Conservation (phyloP, 768 basidiomycete species). For the Neoboletus subvelutipes region DNA sequence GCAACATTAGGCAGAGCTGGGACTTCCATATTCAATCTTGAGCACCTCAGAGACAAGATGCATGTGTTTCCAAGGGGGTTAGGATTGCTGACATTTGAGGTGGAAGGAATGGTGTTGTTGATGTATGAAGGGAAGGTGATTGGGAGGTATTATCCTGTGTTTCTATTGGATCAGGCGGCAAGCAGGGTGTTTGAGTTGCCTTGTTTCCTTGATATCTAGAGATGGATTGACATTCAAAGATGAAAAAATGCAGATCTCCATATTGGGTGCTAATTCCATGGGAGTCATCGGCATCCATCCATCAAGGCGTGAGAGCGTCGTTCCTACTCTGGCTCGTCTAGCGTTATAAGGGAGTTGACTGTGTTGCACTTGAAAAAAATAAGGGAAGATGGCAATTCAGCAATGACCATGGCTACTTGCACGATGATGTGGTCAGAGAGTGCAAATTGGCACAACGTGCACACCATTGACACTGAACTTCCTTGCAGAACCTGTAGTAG, state of each 20-base stretch:
- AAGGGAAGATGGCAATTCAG: too few relatives aligned
- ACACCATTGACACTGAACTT: too few relatives aligned
- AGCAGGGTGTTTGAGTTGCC: conserved; percentile 4
- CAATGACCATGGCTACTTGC: too few relatives aligned
- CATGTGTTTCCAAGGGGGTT: conserved; percentile 4
- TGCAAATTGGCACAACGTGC: too few relatives aligned
- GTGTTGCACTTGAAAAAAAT: too few relatives aligned
- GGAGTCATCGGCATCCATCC: too few relatives aligned
- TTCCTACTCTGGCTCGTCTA: too few relatives aligned
- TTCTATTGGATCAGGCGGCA: conserved; percentile 19
- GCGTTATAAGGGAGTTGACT: too few relatives aligned
- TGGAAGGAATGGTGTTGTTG: conserved; percentile 12
- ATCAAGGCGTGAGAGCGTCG: too few relatives aligned
- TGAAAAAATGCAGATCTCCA: not conserved
- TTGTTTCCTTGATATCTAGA: not conserved
- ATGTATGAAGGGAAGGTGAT: conserved; percentile 10
- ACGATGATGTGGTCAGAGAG: too few relatives aligned
- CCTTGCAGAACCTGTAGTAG: too few relatives aligned
- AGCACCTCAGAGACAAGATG: conserved; percentile 22
- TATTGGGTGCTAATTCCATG: conserved; percentile 22
- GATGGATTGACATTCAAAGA: conserved; percentile 15
- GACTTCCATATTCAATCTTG: conserved; percentile 20
- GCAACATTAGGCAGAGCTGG: too few relatives aligned
- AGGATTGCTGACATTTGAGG: conserved; percentile 20
- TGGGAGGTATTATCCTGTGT: conserved; percentile 21